Percentiles rank a stretch among this genome's conserved stretches.
These are phyloP conservation scores for Naematelia encephala DNA, from an alignment of 768 basidiomycete species.

Conservation along the genomic window DNA sequence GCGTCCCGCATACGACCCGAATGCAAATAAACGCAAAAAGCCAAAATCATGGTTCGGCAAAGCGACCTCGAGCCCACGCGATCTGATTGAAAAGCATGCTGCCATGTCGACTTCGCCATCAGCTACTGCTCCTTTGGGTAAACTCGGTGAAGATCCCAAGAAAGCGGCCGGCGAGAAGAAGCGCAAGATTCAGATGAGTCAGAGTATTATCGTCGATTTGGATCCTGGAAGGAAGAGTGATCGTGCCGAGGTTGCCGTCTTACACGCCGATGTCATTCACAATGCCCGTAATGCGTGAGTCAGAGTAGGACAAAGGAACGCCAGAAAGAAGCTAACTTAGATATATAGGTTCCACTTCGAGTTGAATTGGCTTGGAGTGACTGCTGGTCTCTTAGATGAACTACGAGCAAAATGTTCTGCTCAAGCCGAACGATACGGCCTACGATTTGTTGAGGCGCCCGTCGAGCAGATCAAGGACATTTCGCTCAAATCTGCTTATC, in stretches of 20 bases:
- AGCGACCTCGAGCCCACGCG: conserved; percentile 17
- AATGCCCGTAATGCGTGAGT: conserved; percentile 75
- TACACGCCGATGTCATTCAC: conserved; percentile 93
- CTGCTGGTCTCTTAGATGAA: conserved; percentile 86
- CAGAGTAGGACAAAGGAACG: background rate
- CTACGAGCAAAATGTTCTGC: conserved; percentile 75
- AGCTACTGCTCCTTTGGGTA: conserved; percentile 12
- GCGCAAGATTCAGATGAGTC: conserved; percentile 59
- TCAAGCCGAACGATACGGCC: conserved; percentile 79
- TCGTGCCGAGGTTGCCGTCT: conserved; percentile 78
- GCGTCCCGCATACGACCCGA: conserved; percentile 62
- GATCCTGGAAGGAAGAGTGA: conserved; percentile 66
- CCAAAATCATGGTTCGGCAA: conserved; percentile 24
- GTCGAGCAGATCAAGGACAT: conserved; percentile 88
- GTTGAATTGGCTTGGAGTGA: conserved; percentile 93
- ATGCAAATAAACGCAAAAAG: conserved; percentile 23
- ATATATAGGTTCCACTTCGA: conserved; percentile 81
- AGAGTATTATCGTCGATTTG: conserved; percentile 81
- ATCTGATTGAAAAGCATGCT: conserved; percentile 26
- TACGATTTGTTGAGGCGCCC: conserved; percentile 89
- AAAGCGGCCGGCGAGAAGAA: conserved; percentile 18
- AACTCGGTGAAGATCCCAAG: conserved; percentile 18
- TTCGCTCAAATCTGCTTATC: conserved; percentile 79
- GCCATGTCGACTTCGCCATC: conserved; percentile 22
- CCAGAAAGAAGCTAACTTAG: conserved; percentile 1